Percentiles rank a stretch among this genome's conserved stretches.
Conservation (phyloP, 1,284 basidiomycete genomes). For the Caloboletus inedulis region DNA sequence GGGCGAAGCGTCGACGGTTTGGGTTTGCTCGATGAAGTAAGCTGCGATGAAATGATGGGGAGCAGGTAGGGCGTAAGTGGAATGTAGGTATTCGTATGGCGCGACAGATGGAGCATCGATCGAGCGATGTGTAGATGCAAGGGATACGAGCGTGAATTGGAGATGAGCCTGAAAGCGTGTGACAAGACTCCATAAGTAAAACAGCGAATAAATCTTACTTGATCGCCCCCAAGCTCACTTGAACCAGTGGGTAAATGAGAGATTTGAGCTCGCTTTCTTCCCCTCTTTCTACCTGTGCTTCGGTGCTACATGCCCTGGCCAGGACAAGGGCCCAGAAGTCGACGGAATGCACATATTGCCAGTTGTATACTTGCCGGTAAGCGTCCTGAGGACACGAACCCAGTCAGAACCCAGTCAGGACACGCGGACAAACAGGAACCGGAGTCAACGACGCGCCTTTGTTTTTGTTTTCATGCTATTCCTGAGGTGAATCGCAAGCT, state of each 20-base stretch:
- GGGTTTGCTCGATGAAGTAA: slow-evolving; percentile 69
- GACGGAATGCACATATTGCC: slow-evolving; percentile 95
- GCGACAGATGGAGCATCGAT: slow-evolving; percentile 69
- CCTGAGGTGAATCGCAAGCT: slow-evolving; percentile 90
- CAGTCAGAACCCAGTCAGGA: slow-evolving; percentile 17
- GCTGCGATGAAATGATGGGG: slow-evolving; percentile 79
- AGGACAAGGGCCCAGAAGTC: slow-evolving; percentile 97
- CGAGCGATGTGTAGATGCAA: slow-evolving; percentile 75
- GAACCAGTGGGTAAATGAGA: slow-evolving; percentile 93
- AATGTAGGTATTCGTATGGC: slow-evolving; percentile 84
- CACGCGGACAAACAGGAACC: too few relatives aligned
- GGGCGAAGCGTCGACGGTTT: slow-evolving; percentile 90
- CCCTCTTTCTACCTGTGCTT: slow-evolving; percentile 49
- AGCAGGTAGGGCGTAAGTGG: slow-evolving; percentile 87
- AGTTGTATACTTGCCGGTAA: slow-evolving; percentile 94
- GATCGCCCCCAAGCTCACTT: slow-evolving; percentile 90
- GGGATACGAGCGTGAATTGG: slow-evolving; percentile 77
- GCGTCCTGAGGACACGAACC: slow-evolving; percentile 57
- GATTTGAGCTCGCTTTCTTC: slow-evolving; percentile 80
- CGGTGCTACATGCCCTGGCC: slow-evolving; percentile 71
- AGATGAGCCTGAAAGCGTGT: slow-evolving; percentile 63
- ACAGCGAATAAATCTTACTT: slow-evolving; percentile 54
- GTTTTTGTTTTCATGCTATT: slow-evolving; percentile 88
- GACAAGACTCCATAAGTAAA: neutral
- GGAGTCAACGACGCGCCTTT: slow-evolving; percentile 49